Evolutionary conservation across 1,284 basidiomycete genomes (phyloP).

Genomic region (Neotropicomus parvogracilis): DNA sequence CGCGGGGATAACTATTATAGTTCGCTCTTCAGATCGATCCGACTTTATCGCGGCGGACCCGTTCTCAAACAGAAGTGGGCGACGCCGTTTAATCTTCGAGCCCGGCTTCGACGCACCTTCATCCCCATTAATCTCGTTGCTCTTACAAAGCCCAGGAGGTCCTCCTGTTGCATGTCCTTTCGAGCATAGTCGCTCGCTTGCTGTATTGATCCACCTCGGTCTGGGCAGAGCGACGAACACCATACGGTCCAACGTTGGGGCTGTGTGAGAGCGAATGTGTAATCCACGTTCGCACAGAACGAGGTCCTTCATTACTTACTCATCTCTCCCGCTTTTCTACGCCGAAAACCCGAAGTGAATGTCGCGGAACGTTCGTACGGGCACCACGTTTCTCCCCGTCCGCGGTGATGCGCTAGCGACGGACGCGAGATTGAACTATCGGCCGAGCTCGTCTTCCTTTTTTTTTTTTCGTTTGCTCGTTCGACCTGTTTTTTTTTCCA

Average conservation of each 20-base stretch:
- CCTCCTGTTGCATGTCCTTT: background rate
- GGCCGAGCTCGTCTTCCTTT: constrained; percentile 11
- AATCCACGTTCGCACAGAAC: constrained; percentile 4
- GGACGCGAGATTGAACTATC: constrained; percentile 13
- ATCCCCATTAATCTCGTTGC: constrained; percentile 12
- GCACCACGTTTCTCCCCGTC: constrained; percentile 3
- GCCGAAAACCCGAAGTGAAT: constrained; percentile 17
- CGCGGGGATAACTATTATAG: constrained; percentile 9
- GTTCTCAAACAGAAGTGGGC: constrained; percentile 4
- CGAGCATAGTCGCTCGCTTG: background rate
- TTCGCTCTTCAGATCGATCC: constrained; percentile 18
- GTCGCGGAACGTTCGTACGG: constrained; percentile 27
- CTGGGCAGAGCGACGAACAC: constrained; percentile 16
- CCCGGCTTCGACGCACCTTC: constrained; percentile 2
- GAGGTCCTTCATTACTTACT: constrained; percentile 7
- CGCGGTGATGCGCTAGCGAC: constrained; percentile 17
- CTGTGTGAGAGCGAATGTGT: constrained; percentile 8
- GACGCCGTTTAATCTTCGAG: constrained; percentile 21
- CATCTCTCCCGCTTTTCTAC: background rate
- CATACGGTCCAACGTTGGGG: background rate
- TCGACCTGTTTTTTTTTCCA: background rate
- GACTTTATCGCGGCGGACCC: constrained; percentile 17
- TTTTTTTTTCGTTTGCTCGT: background rate
- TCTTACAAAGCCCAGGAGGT: constrained; percentile 1
- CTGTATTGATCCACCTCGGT: background rate